A percentile compares a stretch with the other conserved stretches of the same genome.
Evolutionary conservation across 306 rosid genomes (phyloP).

Genomic region (Trifolium pratense): DNA sequence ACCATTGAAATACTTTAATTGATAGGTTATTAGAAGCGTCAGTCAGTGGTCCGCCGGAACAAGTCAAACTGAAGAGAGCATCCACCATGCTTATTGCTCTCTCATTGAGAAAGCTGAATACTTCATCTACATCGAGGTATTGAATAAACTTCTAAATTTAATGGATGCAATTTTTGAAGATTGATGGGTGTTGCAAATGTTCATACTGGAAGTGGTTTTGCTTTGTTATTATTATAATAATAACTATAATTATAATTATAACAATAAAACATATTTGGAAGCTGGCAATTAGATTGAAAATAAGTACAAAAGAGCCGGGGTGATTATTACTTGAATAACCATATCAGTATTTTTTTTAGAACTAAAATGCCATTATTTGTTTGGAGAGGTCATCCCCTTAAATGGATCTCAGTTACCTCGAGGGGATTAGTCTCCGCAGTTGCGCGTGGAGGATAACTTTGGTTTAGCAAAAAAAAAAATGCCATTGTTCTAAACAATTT

Average conservation of each 20-base stretch:
- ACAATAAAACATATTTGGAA: conserved; percentile 6
- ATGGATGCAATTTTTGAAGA: conserved; percentile 17
- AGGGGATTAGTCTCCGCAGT: no score
- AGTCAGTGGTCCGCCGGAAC: conserved; percentile 99
- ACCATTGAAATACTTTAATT: conserved; percentile 35
- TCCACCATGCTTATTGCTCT: conserved; percentile 93
- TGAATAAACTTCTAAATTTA: conserved; percentile 29
- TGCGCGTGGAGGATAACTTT: no score
- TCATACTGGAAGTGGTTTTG: conserved; percentile 5
- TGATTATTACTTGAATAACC: conserved; percentile 15
- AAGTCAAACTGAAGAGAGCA: conserved; percentile 93
- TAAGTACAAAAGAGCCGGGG: conserved; percentile 16
- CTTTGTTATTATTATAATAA: conserved; percentile 24
- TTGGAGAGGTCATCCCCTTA: no score
- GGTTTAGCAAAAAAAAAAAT: neutral
- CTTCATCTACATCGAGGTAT: conserved; percentile 95
- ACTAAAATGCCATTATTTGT: neutral
- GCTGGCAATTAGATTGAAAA: conserved; percentile 23
- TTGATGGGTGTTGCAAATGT: conserved; percentile 17
- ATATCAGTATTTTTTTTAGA: conserved; percentile 4
- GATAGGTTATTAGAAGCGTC: conserved; percentile 94
- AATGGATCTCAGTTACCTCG: no score
- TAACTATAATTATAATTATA: neutral
- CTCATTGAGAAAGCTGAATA: conserved; percentile 93
- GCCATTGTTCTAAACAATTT: conserved; percentile 20